Conservation (phyloP, 2,329 filamentous ascomycete species). For the Xylariomycetidae sp. region DNA sequence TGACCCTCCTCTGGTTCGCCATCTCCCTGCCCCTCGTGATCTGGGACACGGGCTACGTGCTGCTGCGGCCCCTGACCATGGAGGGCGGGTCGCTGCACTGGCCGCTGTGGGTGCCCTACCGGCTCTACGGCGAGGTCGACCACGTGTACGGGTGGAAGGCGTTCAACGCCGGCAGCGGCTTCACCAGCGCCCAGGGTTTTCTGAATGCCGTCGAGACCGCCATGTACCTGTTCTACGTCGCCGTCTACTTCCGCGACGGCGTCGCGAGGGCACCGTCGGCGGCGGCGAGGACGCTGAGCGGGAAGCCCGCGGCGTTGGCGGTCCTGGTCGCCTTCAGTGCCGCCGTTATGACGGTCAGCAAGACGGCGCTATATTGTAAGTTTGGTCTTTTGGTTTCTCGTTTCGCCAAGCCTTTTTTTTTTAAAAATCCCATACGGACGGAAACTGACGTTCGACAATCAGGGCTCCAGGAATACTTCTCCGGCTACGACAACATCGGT, state of each 20-base stretch:
- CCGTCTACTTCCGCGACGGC: slow-evolving; percentile 28
- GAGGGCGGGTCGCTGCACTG: slow-evolving; percentile 67
- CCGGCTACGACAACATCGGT: slow-evolving; percentile 51
- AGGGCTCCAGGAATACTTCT: slow-evolving; percentile 55
- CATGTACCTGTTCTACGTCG: slow-evolving; percentile 57
- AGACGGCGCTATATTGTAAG: slow-evolving; percentile 58
- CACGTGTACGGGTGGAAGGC: slow-evolving; percentile 77
- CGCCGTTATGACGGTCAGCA: slow-evolving; percentile 57
- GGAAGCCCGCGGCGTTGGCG: slow-evolving; percentile 39
- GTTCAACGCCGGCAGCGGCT: slow-evolving; percentile 64
- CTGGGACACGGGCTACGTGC: slow-evolving; percentile 78
- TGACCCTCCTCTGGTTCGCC: slow-evolving; percentile 63
- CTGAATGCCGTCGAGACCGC: slow-evolving; percentile 66
- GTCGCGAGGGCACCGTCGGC: slow-evolving; percentile 4
- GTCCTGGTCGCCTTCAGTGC: slow-evolving; percentile 47
- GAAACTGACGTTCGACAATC: too few species aligned
- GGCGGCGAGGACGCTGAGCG: slow-evolving; percentile 28
- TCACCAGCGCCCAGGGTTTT: slow-evolving; percentile 68
- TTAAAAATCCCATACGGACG: too few species aligned
- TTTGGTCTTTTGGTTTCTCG: slow-evolving; percentile 9
- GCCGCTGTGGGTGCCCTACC: slow-evolving; percentile 73
- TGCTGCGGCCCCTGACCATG: slow-evolving; percentile 78
- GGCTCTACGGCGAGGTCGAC: slow-evolving; percentile 75
- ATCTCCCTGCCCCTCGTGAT: slow-evolving; percentile 72
- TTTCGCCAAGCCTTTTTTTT: slow-evolving; percentile 1